Conservation (phyloP, 2,329 filamentous ascomycete species). For the Cladophialophora exuberans region DNA sequence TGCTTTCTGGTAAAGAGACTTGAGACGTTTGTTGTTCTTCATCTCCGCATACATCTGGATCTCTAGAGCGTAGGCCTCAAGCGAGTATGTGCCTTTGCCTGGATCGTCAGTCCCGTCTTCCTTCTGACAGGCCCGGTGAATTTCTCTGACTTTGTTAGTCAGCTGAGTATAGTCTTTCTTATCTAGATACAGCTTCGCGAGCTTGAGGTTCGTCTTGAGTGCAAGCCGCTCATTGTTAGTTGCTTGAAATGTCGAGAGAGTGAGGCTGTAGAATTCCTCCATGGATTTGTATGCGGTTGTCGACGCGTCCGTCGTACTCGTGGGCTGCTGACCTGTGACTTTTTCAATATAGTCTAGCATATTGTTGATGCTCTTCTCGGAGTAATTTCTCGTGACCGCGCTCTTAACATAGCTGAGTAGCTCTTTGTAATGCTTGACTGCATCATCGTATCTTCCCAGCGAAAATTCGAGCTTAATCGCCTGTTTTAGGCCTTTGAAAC, state of each 20-base stretch:
- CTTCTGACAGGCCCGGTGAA: constrained; percentile 85
- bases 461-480: constrained; percentile 97
- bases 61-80: constrained; percentile 95
- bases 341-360: constrained; percentile 99
- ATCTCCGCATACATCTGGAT: constrained; percentile 99
- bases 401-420: constrained; percentile 97
- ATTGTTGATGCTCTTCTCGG: constrained; percentile 99
- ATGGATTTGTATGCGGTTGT: constrained; percentile 76
- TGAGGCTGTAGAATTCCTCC: constrained; percentile 93
- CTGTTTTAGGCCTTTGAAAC: constrained; percentile 97
- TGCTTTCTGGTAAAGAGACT: constrained; percentile 87
- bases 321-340: constrained; percentile 45
- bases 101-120: constrained; percentile 88
- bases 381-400: constrained; percentile 96
- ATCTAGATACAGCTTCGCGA: constrained; percentile 87
- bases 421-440: constrained; percentile 88
- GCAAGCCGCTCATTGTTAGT: constrained; percentile 97
- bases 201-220: constrained; percentile 98
- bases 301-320: not conserved
- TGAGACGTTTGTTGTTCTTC: constrained; percentile 95
- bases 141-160: constrained; percentile 79
- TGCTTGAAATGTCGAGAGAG: constrained; percentile 90
- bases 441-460: constrained; percentile 84
- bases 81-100: constrained; percentile 92
- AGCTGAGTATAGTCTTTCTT: constrained; percentile 84